Percentiles rank a stretch among this genome's conserved stretches.
Evolutionary conservation across 345 rosid species (phyloP).

Genomic region (Toxicodendron radicans): DNA sequence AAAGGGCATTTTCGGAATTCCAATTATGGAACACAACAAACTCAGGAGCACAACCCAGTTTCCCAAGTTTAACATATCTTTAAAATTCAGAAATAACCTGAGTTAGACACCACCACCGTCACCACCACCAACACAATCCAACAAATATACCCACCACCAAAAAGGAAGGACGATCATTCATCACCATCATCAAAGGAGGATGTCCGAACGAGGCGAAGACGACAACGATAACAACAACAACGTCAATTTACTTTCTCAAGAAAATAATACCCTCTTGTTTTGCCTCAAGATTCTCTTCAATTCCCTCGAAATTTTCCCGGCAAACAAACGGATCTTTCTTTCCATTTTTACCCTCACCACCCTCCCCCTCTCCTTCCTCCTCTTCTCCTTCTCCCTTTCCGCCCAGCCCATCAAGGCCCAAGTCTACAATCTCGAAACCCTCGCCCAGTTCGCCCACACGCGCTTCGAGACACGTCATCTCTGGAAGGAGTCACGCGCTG

Average conservation of each 20-base stretch:
- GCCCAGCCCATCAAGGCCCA: slow-evolving; percentile 49
- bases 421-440: slow-evolving; percentile 54
- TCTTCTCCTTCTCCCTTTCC: slow-evolving; percentile 51
- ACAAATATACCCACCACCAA: no score
- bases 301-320: slow-evolving; percentile 43
- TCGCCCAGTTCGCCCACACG: slow-evolving; percentile 47
- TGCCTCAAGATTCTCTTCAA: slow-evolving; percentile 27
- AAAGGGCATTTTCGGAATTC: no score
- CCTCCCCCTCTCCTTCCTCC: slow-evolving; percentile 61
- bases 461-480: slow-evolving; percentile 65
- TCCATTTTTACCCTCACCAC: slow-evolving; percentile 44
- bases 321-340: slow-evolving; percentile 46
- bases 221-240: neutral
- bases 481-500: slow-evolving; percentile 62
- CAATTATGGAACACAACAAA: no score
- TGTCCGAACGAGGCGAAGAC: slow-evolving; percentile 23
- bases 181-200: neutral
- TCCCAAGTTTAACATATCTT: no score
- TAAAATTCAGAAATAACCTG: no score
- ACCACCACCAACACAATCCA: no score
- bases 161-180: no score
- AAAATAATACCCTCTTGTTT: neutral
- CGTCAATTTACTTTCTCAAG: neutral
- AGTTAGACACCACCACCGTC: no score
- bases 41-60: no score